Evolutionary conservation across 2,329 filamentous ascomycete genomes (phyloP).

Genomic region (Fusarium chuoi): DNA sequence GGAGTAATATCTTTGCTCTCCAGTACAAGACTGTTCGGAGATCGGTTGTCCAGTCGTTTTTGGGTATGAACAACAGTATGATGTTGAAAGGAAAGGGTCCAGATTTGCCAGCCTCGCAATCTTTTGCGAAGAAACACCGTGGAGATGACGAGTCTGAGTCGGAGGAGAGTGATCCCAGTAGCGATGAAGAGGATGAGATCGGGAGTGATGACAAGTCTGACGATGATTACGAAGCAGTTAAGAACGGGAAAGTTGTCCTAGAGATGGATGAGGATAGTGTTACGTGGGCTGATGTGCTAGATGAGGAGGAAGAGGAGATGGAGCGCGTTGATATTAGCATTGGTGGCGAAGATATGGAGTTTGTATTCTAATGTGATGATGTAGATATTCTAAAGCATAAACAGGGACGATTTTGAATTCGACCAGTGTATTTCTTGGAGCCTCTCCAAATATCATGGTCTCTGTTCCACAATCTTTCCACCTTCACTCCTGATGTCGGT

Average conservation of each 20-base stretch:
- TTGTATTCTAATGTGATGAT: not conserved
- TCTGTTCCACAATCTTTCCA: rapidly evolving
- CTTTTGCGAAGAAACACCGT: not conserved
- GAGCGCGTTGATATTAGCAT: not conserved
- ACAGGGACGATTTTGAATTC: not conserved
- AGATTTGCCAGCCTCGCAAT: not conserved
- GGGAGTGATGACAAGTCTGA: not conserved
- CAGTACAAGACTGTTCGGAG: not conserved
- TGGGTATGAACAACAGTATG: not conserved
- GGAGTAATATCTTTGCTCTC: not conserved
- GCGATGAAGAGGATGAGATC: not conserved
- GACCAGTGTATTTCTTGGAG: not conserved
- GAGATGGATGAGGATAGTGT: not conserved
- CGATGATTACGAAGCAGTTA: not conserved
- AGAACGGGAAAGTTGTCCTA: not conserved
- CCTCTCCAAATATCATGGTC: not conserved
- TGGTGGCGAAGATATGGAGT: not conserved
- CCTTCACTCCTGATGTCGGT: not conserved
- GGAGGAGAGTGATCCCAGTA: not conserved
- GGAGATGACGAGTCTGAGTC: not conserved
- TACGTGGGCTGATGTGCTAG: not conserved
- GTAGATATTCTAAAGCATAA: not conserved
- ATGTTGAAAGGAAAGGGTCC: not conserved
- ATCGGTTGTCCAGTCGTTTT: not conserved
- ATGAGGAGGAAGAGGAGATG: not conserved